A percentile compares a stretch with the other conserved stretches of the same genome.
These are phyloP conservation scores for Taphrina communis DNA, from an alignment of 1,139 yeast species.

Conservation along the genomic window DNA sequence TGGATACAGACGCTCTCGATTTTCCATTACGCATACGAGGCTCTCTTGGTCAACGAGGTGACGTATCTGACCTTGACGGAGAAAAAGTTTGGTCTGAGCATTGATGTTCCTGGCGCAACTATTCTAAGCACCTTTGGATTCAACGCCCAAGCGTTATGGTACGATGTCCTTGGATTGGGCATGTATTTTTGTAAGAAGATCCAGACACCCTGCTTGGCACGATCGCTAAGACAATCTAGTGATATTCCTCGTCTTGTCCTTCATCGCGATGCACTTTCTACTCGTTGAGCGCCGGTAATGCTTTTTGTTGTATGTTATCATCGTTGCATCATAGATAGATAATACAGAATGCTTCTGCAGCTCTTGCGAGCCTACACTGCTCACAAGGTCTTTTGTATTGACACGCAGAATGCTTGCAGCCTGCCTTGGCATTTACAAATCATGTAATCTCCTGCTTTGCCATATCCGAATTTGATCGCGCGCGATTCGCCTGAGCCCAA, in stretches of 20 bases:
- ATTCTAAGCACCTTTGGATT: conserved; percentile 94
- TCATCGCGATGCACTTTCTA: conserved; percentile 70
- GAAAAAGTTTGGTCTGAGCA: conserved; percentile 86
- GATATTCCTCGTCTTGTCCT: conserved; percentile 69
- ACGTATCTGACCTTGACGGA: conserved; percentile 82
- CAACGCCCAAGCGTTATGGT: conserved; percentile 73
- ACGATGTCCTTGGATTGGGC: conserved; percentile 64
- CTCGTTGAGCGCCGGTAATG: conserved; percentile 74
- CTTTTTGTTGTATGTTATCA: not conserved
- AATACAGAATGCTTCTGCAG: too few species aligned
- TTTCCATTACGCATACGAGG: conserved; percentile 95
- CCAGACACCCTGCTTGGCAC: conserved; percentile 43
- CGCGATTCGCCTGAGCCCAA: conserved; percentile 23
- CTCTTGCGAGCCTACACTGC: too few species aligned
- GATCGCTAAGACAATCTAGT: conserved; percentile 46
- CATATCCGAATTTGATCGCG: conserved; percentile 6
- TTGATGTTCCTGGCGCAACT: conserved; percentile 98
- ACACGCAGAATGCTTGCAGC: too few species aligned
- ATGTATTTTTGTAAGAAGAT: conserved; percentile 53
- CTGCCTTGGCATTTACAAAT: not conserved
- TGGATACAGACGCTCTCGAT: conserved; percentile 86
- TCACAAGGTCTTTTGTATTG: too few species aligned
- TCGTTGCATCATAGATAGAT: too few species aligned
- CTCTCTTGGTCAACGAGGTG: conserved; percentile 91
- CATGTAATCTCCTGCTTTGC: conserved; percentile 6